Evolutionary conservation across 2,329 filamentous ascomycete species (phyloP).

Genomic region (Claviceps lovelessii): DNA sequence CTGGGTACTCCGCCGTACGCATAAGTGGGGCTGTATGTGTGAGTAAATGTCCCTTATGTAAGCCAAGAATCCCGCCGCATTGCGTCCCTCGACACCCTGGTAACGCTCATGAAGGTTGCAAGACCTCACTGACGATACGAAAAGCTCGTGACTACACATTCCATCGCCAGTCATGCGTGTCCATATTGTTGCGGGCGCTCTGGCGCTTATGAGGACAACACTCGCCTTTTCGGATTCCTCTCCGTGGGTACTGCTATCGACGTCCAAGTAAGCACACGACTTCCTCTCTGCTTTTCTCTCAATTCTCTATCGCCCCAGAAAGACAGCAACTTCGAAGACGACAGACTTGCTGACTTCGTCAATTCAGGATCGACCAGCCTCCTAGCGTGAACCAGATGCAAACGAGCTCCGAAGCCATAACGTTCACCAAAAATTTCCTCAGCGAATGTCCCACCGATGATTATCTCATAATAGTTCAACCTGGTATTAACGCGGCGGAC

Average conservation of each 20-base stretch:
- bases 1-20: background rate
- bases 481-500: slow-evolving; percentile 57
- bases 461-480: slow-evolving; percentile 68
- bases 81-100: background rate
- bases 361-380: slow-evolving; percentile 19
- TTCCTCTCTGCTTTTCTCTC: slow-evolving; percentile 1
- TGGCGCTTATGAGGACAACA: slow-evolving; percentile 42
- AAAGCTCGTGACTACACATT: background rate
- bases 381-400: slow-evolving; percentile 31
- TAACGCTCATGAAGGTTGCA: slow-evolving; percentile 9
- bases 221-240: slow-evolving; percentile 74
- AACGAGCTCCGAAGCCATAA: slow-evolving; percentile 29
- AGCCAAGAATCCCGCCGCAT: background rate
- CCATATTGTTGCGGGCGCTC: slow-evolving; percentile 33
- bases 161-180: slow-evolving; percentile 34
- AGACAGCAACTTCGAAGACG: background rate
- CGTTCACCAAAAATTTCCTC: slow-evolving; percentile 37
- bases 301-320: background rate
- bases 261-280: slow-evolving; percentile 49
- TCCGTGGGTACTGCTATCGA: slow-evolving; percentile 81
- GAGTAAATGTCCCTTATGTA: background rate
- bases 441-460: slow-evolving; percentile 54
- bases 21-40: background rate
- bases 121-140: slow-evolving; percentile 13
- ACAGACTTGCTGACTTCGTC: slow-evolving; percentile 3